phyloP scores from a whole-genome alignment of 1,139 yeast genomes.

The Schizosaccharomyces versatilis region DNA sequence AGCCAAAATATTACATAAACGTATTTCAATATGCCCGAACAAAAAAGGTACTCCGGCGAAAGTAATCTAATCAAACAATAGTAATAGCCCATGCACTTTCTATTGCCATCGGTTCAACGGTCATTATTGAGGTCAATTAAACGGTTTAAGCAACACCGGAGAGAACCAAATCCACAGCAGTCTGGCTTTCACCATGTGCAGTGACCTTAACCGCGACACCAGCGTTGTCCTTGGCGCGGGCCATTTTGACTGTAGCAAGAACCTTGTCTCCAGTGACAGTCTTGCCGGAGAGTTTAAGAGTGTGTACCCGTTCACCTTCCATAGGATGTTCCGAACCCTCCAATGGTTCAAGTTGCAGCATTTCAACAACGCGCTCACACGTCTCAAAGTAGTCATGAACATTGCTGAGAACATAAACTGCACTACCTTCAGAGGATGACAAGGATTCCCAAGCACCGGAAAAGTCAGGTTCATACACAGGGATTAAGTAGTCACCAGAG shows the following conservation, averaged over 20 bases:
- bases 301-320: constrained; percentile 37
- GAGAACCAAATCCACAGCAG: background rate
- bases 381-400: constrained; percentile 28
- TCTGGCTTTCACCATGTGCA: constrained; percentile 23
- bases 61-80: no score
- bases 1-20: no score
- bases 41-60: no score
- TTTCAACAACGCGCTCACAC: constrained; percentile 20
- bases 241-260: constrained; percentile 50
- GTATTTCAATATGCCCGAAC: no score
- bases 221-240: constrained; percentile 32
- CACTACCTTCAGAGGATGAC: constrained; percentile 29
- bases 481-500: constrained; percentile 66
- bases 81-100: no score
- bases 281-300: constrained; percentile 64
- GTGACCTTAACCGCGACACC: constrained; percentile 62
- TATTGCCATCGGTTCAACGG: no score
- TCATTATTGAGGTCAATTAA: no score
- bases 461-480: constrained; percentile 62
- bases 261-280: constrained; percentile 42
- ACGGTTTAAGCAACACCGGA: background rate
- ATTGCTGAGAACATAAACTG: constrained; percentile 33
- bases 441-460: constrained; percentile 55
- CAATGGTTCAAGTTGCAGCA: constrained; percentile 43
- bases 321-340: constrained; percentile 56